Conservation (phyloP, 257 asterid species). For the Lycium ferocissimum region DNA sequence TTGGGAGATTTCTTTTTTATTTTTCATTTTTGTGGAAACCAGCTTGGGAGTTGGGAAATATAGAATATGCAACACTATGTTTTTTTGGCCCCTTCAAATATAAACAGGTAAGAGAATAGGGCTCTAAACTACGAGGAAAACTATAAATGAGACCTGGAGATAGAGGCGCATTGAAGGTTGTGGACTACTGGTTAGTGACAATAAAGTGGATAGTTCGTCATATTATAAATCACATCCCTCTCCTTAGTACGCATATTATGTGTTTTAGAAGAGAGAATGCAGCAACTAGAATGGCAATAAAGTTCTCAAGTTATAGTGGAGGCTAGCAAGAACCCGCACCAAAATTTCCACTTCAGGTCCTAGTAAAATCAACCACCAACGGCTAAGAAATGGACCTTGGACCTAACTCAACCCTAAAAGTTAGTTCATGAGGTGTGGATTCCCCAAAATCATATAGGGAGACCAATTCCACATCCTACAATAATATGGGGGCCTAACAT, state of each 20-base stretch:
- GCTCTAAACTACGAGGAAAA: background rate
- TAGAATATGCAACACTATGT: background rate
- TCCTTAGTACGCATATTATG: background rate
- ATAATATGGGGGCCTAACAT: background rate
- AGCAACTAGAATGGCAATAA: conserved; percentile 9
- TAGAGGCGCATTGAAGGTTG: background rate
- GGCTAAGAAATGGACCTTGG: background rate
- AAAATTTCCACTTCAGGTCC: background rate
- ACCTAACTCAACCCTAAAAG: background rate
- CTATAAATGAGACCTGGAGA: background rate
- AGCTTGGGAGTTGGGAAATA: background rate
- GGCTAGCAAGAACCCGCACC: background rate
- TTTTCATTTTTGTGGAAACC: background rate
- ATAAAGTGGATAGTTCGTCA: background rate
- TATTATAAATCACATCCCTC: background rate
- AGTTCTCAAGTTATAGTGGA: background rate
- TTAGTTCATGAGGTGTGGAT: background rate
- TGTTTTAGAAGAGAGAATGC: background rate
- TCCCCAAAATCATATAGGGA: background rate
- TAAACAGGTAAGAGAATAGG: background rate
- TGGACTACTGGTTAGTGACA: background rate
- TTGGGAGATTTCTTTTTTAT: background rate
- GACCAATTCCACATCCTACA: background rate
- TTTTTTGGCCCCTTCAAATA: background rate
- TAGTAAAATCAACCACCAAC: background rate